Evolutionary conservation across 1,284 basidiomycete species (phyloP), one percentile per base, ranked within the genome.

Genomic region (Trichosporon sp.): DNA sequence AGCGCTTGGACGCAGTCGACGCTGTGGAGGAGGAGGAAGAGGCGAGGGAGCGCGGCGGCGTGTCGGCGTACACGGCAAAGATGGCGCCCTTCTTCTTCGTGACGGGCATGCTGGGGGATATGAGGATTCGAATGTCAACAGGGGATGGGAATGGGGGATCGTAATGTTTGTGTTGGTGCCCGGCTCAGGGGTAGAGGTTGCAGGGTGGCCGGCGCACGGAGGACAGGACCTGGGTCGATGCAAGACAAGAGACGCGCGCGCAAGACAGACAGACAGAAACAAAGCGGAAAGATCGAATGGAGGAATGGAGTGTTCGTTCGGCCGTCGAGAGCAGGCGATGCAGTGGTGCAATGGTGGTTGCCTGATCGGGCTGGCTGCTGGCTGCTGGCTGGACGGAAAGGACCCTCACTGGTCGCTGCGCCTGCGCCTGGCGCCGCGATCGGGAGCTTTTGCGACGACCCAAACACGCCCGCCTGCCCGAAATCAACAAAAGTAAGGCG

Each of bases 21-120:
- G 64, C 62, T 56, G 60, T 70, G 58, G 64, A 68, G 60, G 47
- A 69, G 65, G 71, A 29, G 62, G 72, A 6, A 65, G 64, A 29
- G 42, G 73, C 56, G 47, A 64, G 56, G 25, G 64, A 34, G 23
- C 62, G 64, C 44, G 35, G 68, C 8, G 82, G 81, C 2, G 81
- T 80, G 72, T 83, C 82, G 53, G 81, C 75, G 74, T 82, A 82
- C 44, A 83, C 80, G 44, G 79, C 76, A 71, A 83, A 83, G 38
- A 82, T 78, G 12, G 82, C 81, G 58, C 82, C 82, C 66, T 80
- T 80, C 72, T 81, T 81, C 72, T 81, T 81, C 15, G 79, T 79
- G 32, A 81, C 73, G 29, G 82, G 82, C 82, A 83, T 83, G 58
- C 21, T 74, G 67, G 56, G 3, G 53, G 27, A 11, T 58, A 42